Percentiles rank a stretch among this genome's conserved stretches.
These are phyloP conservation scores for Alternaria sp. DNA, from an alignment of 2,329 filamentous ascomycete genomes.

Conservation along the genomic window DNA sequence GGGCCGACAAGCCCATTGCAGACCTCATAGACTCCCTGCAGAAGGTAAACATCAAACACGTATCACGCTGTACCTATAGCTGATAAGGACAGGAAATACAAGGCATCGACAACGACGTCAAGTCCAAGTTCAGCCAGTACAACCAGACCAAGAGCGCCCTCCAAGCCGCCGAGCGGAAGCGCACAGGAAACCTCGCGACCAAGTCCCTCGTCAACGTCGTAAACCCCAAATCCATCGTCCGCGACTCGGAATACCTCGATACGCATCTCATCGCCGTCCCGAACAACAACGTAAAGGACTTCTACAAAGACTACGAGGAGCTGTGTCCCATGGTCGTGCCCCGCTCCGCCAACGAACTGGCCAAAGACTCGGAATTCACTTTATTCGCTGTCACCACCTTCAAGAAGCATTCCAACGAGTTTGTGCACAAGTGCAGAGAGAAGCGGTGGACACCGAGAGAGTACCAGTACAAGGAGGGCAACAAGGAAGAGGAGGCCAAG, in stretches of 20 bases:
- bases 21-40: constrained; percentile 88
- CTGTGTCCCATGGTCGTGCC: constrained; percentile 91
- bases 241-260: constrained; percentile 94
- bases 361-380: constrained; percentile 86
- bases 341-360: constrained; percentile 79
- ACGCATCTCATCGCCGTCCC: constrained; percentile 94
- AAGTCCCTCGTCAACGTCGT: constrained; percentile 92
- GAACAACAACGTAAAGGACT: constrained; percentile 80
- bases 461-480: constrained; percentile 90
- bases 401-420: constrained; percentile 87
- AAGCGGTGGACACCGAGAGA: constrained; percentile 94
- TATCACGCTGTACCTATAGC: background rate
- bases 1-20: constrained; percentile 85
- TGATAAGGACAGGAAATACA: constrained; percentile 70
- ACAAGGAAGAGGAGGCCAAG: constrained; percentile 84
- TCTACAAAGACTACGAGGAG: constrained; percentile 87
- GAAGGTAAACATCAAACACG: constrained; percentile 64
- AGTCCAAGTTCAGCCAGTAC: constrained; percentile 92
- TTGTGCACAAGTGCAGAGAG: constrained; percentile 89
- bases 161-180: constrained; percentile 79
- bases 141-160: constrained; percentile 88
- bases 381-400: constrained; percentile 90
- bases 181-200: constrained; percentile 92
- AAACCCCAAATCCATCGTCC: constrained; percentile 73
- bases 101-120: constrained; percentile 95